Percentiles rank a stretch among this genome's conserved stretches.
Conservation (phyloP, 192 early-diverging fungal species). For the Powellomyces hirtus region DNA sequence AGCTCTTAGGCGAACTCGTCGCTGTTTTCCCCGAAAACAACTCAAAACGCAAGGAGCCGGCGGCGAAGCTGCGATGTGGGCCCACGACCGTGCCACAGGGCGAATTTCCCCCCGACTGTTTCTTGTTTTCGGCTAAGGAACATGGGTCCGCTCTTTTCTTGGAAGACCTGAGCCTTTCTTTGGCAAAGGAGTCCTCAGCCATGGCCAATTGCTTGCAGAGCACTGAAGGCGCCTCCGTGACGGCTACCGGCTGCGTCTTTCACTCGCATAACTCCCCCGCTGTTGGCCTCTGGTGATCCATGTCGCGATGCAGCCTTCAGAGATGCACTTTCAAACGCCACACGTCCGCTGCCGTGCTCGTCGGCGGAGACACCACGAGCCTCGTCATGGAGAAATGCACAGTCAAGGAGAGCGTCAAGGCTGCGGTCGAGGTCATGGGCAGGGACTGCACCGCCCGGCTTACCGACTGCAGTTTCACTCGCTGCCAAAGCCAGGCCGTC, state of each 20-base stretch:
- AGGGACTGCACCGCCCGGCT: background rate
- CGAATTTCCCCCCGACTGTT: background rate
- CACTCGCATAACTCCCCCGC: slow-evolving; percentile 17
- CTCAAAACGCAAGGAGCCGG: background rate
- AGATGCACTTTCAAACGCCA: background rate
- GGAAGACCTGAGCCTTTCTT: slow-evolving; percentile 12
- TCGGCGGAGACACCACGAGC: background rate
- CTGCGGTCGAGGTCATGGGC: background rate
- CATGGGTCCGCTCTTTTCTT: background rate
- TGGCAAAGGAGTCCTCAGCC: slow-evolving; percentile 20
- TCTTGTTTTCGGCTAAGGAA: background rate
- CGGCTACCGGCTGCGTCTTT: slow-evolving; percentile 15
- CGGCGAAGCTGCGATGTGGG: background rate
- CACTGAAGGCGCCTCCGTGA: slow-evolving; percentile 19
- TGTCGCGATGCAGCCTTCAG: slow-evolving; percentile 11
- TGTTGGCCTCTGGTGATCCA: slow-evolving; percentile 8
- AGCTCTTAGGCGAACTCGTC: background rate
- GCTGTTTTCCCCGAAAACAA: background rate
- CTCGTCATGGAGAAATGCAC: background rate
- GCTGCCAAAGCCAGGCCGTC: background rate
- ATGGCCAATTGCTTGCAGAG: slow-evolving; percentile 19
- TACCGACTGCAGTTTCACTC: background rate
- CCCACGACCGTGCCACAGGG: too few relatives aligned
- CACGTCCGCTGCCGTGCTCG: background rate
- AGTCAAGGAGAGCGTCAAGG: background rate